Conservation (phyloP, 768 basidiomycete genomes). For the Cytidiella melzeri region DNA sequence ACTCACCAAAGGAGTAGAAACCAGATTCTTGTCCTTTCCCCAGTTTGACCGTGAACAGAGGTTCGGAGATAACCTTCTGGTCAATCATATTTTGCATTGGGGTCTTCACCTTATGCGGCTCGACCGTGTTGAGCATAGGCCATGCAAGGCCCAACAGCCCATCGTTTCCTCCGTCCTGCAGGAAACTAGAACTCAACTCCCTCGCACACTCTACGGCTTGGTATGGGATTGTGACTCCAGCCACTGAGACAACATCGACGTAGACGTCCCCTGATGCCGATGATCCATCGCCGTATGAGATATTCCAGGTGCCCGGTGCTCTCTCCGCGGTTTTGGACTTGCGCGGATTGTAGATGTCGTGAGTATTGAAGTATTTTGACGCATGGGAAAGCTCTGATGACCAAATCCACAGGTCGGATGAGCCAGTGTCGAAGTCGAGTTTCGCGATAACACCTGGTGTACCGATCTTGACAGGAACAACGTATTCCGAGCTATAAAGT, state of each 20-base stretch:
- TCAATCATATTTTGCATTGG: slow-evolving; percentile 36
- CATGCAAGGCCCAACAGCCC: slow-evolving; percentile 34
- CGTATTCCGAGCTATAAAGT: slow-evolving; percentile 33
- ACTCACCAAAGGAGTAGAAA: slow-evolving; percentile 34
- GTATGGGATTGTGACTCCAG: slow-evolving; percentile 26
- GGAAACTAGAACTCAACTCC: slow-evolving; percentile 29
- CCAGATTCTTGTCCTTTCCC: slow-evolving; percentile 30
- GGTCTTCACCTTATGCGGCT: slow-evolving; percentile 29
- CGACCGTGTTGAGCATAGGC: slow-evolving; percentile 33
- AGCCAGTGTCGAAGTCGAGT: slow-evolving; percentile 30
- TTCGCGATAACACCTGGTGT: slow-evolving; percentile 33
- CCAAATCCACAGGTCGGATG: slow-evolving; percentile 29
- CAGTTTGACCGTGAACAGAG: slow-evolving; percentile 32
- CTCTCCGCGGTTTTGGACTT: slow-evolving; percentile 26
- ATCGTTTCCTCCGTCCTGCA: slow-evolving; percentile 29
- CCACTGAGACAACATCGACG: slow-evolving; percentile 33
- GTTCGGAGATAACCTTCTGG: slow-evolving; percentile 25
- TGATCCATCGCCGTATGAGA: slow-evolving; percentile 37
- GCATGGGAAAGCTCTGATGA: slow-evolving; percentile 22
- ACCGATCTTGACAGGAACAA: slow-evolving; percentile 34
- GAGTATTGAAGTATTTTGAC: slow-evolving; percentile 18
- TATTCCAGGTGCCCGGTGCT: slow-evolving; percentile 26
- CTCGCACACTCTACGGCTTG: slow-evolving; percentile 34
- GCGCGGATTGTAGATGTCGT: slow-evolving; percentile 24
- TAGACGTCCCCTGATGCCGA: slow-evolving; percentile 31